Evolutionary conservation across 2,329 filamentous ascomycete genomes (phyloP).

Genomic region (Ophiognomonia clavigignenti-juglandacearum): DNA sequence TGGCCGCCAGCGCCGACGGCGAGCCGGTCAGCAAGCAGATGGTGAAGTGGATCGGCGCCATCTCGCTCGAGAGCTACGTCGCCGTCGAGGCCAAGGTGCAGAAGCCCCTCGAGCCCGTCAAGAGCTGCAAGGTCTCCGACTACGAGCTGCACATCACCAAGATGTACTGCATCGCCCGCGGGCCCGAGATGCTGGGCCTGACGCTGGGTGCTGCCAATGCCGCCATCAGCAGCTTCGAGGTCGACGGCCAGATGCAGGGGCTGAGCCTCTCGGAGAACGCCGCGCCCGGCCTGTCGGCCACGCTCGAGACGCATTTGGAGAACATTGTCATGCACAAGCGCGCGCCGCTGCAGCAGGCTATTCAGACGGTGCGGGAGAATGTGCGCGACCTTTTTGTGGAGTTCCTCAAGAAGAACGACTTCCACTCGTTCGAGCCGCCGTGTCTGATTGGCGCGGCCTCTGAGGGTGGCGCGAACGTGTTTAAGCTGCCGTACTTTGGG

Average conservation of each 20-base stretch:
- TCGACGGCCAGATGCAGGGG: conserved; percentile 41
- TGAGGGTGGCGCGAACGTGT: conserved; percentile 90
- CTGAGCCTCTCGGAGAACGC: conserved; percentile 29
- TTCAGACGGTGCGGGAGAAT: conserved; percentile 35
- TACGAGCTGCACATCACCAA: conserved; percentile 87
- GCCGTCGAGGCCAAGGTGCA: conserved; percentile 75
- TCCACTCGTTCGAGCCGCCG: conserved; percentile 83
- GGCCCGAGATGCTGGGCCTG: conserved; percentile 53
- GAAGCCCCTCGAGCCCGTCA: conserved; percentile 80
- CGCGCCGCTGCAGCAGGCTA: conserved; percentile 85
- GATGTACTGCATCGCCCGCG: conserved; percentile 70
- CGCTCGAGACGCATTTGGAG: conserved; percentile 78
- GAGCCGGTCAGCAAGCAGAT: conserved; percentile 71
- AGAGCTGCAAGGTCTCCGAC: conserved; percentile 74
- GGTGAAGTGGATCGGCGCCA: conserved; percentile 81
- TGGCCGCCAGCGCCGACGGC: conserved; percentile 61
- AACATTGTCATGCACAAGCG: conserved; percentile 92
- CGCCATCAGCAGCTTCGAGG: conserved; percentile 55
- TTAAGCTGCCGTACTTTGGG: conserved; percentile 85
- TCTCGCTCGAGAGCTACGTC: conserved; percentile 79
- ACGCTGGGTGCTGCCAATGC: conserved; percentile 51
- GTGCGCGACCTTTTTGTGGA: conserved; percentile 34
- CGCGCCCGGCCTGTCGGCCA: conserved; percentile 58
- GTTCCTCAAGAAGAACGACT: conserved; percentile 70
- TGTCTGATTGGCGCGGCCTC: conserved; percentile 86